Evolutionary conservation across 2,329 filamentous ascomycete species (phyloP).

Genomic region (Cercospora janseana): DNA sequence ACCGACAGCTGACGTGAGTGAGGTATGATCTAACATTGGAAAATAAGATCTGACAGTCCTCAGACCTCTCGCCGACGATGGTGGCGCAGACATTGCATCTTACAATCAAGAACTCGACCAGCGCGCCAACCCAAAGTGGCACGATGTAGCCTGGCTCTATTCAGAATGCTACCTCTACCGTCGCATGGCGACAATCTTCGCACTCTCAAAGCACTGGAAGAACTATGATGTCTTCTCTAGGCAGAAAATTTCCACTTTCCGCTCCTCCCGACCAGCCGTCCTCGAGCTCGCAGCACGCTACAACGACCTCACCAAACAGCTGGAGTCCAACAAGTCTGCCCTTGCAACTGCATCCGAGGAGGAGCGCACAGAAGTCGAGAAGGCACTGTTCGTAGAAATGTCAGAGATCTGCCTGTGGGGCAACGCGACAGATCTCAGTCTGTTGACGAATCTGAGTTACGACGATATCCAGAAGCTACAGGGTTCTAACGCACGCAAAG

Average conservation of each 20-base stretch:
- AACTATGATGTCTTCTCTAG: slow-evolving; percentile 83
- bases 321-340: slow-evolving; percentile 54
- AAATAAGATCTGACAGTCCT: slow-evolving; percentile 7
- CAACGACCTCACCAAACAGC: slow-evolving; percentile 66
- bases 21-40: neutral
- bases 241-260: slow-evolving; percentile 90
- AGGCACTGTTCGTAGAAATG: slow-evolving; percentile 84
- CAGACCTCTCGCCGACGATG: slow-evolving; percentile 75
- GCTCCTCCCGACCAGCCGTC: slow-evolving; percentile 82
- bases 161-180: slow-evolving; percentile 92
- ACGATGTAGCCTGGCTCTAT: slow-evolving; percentile 82
- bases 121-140: slow-evolving; percentile 74
- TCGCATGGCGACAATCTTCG: slow-evolving; percentile 77
- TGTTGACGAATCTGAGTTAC: slow-evolving; percentile 85
- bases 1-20: slow-evolving; percentile 71
- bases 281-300: slow-evolving; percentile 79
- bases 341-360: slow-evolving; percentile 47
- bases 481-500: slow-evolving; percentile 80
- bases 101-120: slow-evolving; percentile 85
- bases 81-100: slow-evolving; percentile 67
- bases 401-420: slow-evolving; percentile 96
- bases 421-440: slow-evolving; percentile 90
- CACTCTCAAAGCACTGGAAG: slow-evolving; percentile 77
- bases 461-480: slow-evolving; percentile 97
- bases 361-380: slow-evolving; percentile 65